Conservation (phyloP, 306 rosid species). For the Cicer bijugum region DNA sequence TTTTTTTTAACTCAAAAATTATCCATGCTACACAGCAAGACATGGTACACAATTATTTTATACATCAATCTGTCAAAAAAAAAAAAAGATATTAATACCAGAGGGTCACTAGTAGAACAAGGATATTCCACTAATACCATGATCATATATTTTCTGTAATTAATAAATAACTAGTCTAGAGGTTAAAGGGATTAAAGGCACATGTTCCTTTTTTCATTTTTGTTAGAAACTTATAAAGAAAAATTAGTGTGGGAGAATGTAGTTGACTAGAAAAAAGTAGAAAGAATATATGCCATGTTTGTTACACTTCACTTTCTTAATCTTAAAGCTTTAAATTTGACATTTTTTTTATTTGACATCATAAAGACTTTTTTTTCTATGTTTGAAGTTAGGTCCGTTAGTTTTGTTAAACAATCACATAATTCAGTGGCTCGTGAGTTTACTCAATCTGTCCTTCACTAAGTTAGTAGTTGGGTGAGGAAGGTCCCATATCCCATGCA, state of each 20-base stretch:
- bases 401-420: no score
- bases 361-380: no score
- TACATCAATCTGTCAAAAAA: no score
- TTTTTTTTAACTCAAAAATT: no score
- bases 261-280: not conserved
- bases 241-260: not conserved
- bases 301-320: slow-evolving; percentile 20
- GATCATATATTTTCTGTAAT: no score
- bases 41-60: not conserved
- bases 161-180: not conserved
- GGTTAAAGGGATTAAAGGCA: not conserved
- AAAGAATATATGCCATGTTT: slow-evolving; percentile 12
- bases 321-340: not conserved
- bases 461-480: no score
- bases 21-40: not conserved
- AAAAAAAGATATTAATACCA: no score
- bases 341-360: not conserved
- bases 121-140: no score
- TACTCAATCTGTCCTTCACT: no score
- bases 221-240: not conserved
- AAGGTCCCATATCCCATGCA: no score
- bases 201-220: not conserved
- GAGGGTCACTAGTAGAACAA: not conserved
- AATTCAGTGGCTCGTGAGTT: no score
- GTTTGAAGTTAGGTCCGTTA: no score